phyloP scores from a whole-genome alignment of 1,284 basidiomycete genomes.

The Exsudoporus floridanus region DNA sequence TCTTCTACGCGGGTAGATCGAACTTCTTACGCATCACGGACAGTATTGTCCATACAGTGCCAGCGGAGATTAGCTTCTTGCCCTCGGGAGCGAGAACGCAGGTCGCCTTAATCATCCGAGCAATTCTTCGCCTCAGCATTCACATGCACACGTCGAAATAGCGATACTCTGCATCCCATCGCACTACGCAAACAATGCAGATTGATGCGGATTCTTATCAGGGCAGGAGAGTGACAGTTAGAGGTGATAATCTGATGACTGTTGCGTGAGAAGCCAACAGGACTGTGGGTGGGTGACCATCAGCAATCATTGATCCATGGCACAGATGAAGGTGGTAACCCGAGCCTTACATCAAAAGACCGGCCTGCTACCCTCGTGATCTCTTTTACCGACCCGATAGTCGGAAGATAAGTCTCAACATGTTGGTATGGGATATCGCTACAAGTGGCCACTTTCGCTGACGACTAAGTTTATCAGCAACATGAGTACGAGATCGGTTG shows the following conservation, averaged over 20 bases:
- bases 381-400: background rate
- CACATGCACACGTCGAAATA: background rate
- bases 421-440: background rate
- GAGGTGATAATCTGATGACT: background rate
- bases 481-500: background rate
- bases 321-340: background rate
- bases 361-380: background rate
- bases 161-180: background rate
- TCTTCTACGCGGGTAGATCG: background rate
- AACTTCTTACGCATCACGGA: background rate
- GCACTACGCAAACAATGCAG: background rate
- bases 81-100: background rate
- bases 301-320: background rate
- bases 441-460: background rate
- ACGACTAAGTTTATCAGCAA: background rate
- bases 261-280: background rate
- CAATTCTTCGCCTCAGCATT: background rate
- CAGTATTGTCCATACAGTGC: background rate
- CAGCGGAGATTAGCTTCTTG: background rate
- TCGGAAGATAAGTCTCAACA: background rate
- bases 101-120: background rate
- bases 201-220: background rate
- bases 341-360: background rate
- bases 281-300: background rate
- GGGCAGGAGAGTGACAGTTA: background rate